Base-by-base conservation (phyloP, 1,284 basidiomycete genomes). In the Chiua sp. region DNA sequence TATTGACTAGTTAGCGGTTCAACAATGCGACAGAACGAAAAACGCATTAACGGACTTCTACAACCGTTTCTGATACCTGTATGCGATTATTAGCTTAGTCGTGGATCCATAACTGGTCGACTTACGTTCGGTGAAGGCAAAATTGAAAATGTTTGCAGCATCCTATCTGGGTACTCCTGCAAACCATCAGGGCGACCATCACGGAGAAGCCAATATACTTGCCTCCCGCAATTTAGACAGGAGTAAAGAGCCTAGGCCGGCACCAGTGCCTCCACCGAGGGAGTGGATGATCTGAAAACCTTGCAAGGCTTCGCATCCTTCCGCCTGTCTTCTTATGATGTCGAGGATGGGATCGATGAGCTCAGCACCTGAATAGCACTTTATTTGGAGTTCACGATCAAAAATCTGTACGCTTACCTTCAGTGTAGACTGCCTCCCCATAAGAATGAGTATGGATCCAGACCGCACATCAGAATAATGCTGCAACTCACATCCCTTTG, bases 241-340 rank as follows among this genome's bases (percentile, higher is more conserved):
- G 55, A 97, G 79, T 51, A 97, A 79, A 49, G 90, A 90, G 57
- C 94, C 94, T 48, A 97, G 78, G 53, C 94, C 94, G 33, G 94
- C 88, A 52, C 94, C 94, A 5, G 93, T 96, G 58, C 96, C 96
- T 72, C 96, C 96, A 62, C 96, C 96, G 30, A 98, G 84, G 22
- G 94, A 97, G 72, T 98, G 96, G 32, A 94, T 79, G 59, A 98
- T 78, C 73, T 98, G 96, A 77, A 98, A 98, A 8, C 96, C 96
- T 79, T 98, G 96, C 51, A 98, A 82, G 32, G 90, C 86, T 61
- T 98, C 95, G 68, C 92, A 93, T 18, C 80, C 76, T 74, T 98
- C 96, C 12, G 88, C 80, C 73, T 95, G 91, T 69, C 79, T 84
- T 63, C 93, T 82, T 28, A 93, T 68, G 35, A 88, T 81, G 58